phyloP scores from a whole-genome alignment of 805 yeast species.

The Zygosaccharomyces bisporus region DNA sequence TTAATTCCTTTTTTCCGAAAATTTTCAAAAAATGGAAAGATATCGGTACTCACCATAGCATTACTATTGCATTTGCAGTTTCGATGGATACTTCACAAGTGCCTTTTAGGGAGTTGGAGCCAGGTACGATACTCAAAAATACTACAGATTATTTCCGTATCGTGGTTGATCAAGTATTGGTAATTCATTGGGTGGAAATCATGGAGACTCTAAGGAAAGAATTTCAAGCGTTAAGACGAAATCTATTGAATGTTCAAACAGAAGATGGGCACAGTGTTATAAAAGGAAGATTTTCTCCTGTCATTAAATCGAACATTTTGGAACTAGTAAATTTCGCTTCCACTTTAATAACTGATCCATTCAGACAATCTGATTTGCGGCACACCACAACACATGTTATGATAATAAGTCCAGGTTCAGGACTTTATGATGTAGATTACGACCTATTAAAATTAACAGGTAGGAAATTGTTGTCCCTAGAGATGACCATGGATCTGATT shows the following conservation, averaged over 20 bases:
- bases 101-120: constrained; percentile 55
- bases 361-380: constrained; percentile 78
- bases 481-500: constrained; percentile 81
- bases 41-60: constrained; percentile 82
- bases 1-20: constrained; percentile 87
- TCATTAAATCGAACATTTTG: constrained; percentile 82
- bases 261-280: constrained; percentile 38
- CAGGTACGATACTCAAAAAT: constrained; percentile 67
- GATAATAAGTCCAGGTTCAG: constrained; percentile 87
- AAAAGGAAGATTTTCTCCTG: constrained; percentile 69
- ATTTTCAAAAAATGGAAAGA: constrained; percentile 85
- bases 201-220: constrained; percentile 84
- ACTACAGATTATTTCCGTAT: constrained; percentile 82
- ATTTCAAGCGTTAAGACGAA: constrained; percentile 75
- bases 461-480: constrained; percentile 68
- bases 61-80: constrained; percentile 82
- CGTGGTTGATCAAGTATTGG: constrained; percentile 91
- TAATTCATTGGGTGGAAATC: constrained; percentile 84
- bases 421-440: constrained; percentile 87
- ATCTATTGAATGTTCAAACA: constrained; percentile 50
- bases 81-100: constrained; percentile 56
- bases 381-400: constrained; percentile 90
- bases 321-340: constrained; percentile 86
- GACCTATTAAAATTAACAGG: constrained; percentile 72
- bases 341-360: constrained; percentile 69